Evolutionary conservation across 2,329 filamentous ascomycete genomes (phyloP), one percentile per base, ranked within the genome.

Genomic region (Penicillium sp.): DNA sequence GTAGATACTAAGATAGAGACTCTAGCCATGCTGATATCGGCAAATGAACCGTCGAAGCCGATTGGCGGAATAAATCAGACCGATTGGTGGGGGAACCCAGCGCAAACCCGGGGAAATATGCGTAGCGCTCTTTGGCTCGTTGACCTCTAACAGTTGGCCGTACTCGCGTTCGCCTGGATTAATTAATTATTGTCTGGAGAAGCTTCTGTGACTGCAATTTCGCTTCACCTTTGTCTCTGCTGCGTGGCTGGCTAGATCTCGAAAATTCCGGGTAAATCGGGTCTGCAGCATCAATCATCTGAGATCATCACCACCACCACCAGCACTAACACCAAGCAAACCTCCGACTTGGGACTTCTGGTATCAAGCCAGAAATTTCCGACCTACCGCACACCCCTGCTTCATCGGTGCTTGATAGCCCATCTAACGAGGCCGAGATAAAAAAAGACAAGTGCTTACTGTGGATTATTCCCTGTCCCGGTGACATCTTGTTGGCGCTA

Each of bases 1-100:
- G 28, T 33, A 33, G n/a, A 26, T 40, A 18, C 3, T 9, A 9
- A n/a, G 20, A 20, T 11, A 40, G 30, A 35, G 21, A 50, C 7
- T 7, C n/a, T n/a, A n/a, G n/a, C n/a, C n/a, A 38, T 16, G 20
- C 18, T 23, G 16, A 50, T 42, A 35, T 20, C 18, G 21, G 21
- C 38, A 33, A 45, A 9, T 11, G 24, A 30, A 20, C 9, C 7
- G 7, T 4, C 12, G 8, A n/a, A 14, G 30, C 28, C 40, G 52
- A 55, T 55, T 55, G 52, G 52, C 52, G 52, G 52, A 55, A 55
- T 7, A 55, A 55, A 23, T 55, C 8, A 28, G 21, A n/a, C 52
- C 52, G 52, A 47, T 48, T 55, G 52, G 52, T 55, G 52, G 52
- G 21, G 45, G 33, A 40, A 30, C 21, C 28, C 24, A 43, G 30